Conservation (phyloP, 2,329 filamentous ascomycete genomes). For the Aspergillus neotritici region DNA sequence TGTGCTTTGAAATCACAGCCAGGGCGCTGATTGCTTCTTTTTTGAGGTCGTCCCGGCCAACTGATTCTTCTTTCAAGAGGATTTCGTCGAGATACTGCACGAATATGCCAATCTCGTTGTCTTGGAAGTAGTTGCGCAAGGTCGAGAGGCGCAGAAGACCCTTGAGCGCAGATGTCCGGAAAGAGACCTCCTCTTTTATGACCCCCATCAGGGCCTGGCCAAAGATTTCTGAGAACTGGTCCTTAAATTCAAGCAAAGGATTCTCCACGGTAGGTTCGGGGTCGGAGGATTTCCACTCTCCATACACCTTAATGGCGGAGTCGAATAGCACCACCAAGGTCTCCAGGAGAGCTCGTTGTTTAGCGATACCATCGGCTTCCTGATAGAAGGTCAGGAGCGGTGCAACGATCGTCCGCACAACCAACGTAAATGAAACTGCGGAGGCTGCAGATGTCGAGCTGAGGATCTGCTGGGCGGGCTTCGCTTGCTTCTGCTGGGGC, state of each 20-base stretch:
- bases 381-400: conserved; percentile 57
- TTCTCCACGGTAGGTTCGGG: conserved; percentile 35
- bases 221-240: conserved; percentile 50
- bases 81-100: conserved; percentile 57
- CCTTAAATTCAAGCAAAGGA: conserved; percentile 44
- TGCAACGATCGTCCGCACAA: conserved; percentile 53
- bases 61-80: conserved; percentile 54
- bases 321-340: conserved; percentile 54
- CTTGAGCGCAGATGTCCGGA: conserved; percentile 44
- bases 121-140: conserved; percentile 44
- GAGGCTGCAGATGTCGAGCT: conserved; percentile 53
- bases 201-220: conserved; percentile 50
- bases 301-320: conserved; percentile 53
- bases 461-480: conserved; percentile 58
- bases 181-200: conserved; percentile 47
- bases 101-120: conserved; percentile 49
- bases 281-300: conserved; percentile 48
- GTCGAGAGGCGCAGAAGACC: conserved; percentile 44
- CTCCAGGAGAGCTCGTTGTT: conserved; percentile 58
- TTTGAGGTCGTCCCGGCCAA: conserved; percentile 53
- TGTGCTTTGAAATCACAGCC: conserved; percentile 57
- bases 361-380: conserved; percentile 56
- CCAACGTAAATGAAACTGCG: conserved; percentile 48
- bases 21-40: conserved; percentile 54
- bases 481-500: conserved; percentile 63